These are phyloP conservation scores for Quambalaria eucalypti DNA, from an alignment of 1,284 basidiomycete species.

Conservation along the genomic window DNA sequence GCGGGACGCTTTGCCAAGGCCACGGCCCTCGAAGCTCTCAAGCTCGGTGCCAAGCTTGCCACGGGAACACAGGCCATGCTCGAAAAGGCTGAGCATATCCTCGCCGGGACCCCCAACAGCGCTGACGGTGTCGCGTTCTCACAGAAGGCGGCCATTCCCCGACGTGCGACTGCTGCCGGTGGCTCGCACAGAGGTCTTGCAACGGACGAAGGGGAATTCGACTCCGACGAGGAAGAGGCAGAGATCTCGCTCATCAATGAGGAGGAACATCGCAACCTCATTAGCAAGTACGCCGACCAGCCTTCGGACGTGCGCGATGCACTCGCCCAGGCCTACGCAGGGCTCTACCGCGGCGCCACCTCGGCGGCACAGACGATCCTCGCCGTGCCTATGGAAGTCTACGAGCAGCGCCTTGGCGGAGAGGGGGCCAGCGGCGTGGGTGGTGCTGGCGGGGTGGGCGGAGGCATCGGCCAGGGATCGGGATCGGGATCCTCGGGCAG, in stretches of 20 bases:
- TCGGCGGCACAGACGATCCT: constrained; percentile 95
- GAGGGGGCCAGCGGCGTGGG: constrained; percentile 54
- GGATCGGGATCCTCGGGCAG: not conserved
- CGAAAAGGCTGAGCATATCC: constrained; percentile 84
- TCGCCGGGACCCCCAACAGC: constrained; percentile 54
- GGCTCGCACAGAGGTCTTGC: constrained; percentile 7
- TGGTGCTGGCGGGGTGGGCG: not conserved
- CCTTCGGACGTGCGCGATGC: constrained; percentile 75
- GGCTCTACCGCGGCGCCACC: constrained; percentile 59
- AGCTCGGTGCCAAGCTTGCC: constrained; percentile 83
- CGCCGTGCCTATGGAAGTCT: constrained; percentile 97
- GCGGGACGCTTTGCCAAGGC: constrained; percentile 83
- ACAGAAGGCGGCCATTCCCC: constrained; percentile 2
- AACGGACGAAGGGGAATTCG: constrained; percentile 48
- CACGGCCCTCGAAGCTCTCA: constrained; percentile 87
- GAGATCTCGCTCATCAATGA: not conserved
- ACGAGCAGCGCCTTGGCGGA: constrained; percentile 79
- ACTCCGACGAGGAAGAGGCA: constrained; percentile 1
- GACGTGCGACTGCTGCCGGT: constrained; percentile 12
- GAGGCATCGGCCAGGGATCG: not conserved
- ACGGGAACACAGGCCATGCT: constrained; percentile 95
- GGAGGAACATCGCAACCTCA: constrained; percentile 22
- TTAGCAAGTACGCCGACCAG: constrained; percentile 84
- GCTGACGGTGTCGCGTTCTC: constrained; percentile 55
- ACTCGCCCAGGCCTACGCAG: constrained; percentile 78